Evolutionary conservation across 306 rosid genomes (phyloP).

Genomic region (Lathyrus sativus): DNA sequence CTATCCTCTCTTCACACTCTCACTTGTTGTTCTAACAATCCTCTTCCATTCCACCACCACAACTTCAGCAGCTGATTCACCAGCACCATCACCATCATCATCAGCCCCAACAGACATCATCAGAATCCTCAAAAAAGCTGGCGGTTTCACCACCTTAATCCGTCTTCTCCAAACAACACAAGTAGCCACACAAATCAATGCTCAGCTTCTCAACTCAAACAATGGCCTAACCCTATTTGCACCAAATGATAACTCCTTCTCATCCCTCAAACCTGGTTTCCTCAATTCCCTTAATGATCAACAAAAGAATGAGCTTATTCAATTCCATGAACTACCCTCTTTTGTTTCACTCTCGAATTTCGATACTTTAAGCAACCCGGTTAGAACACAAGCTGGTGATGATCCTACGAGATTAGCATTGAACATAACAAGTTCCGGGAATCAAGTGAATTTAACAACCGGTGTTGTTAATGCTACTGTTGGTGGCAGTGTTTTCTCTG

Average conservation of each 20-base stretch:
- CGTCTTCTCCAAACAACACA: constrained; percentile 67
- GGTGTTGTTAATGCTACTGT: constrained; percentile 67
- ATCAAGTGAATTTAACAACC: constrained; percentile 56
- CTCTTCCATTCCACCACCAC: constrained; percentile 21
- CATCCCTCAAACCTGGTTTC: constrained; percentile 61
- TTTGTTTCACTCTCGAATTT: constrained; percentile 61
- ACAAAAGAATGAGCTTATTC: constrained; percentile 64
- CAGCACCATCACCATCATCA: constrained; percentile 59
- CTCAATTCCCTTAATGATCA: constrained; percentile 59
- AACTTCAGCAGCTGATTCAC: constrained; percentile 41
- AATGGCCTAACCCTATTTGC: constrained; percentile 61
- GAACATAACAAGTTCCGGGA: constrained; percentile 65
- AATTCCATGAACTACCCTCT: constrained; percentile 57
- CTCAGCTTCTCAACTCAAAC: constrained; percentile 60
- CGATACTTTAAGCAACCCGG: constrained; percentile 68
- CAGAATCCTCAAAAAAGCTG: constrained; percentile 62
- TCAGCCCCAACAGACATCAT: constrained; percentile 62
- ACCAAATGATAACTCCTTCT: constrained; percentile 60
- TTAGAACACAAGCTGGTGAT: constrained; percentile 74
- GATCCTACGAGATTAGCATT: constrained; percentile 53
- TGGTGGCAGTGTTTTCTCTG: constrained; percentile 66
- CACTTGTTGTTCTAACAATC: constrained; percentile 34
- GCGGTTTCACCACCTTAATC: constrained; percentile 59
- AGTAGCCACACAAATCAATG: constrained; percentile 55
- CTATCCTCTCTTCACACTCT: constrained; percentile 34